These are phyloP conservation scores for Akebia trifoliata DNA, from an alignment of 164 flowering plant genomes.

Conservation along the genomic window DNA sequence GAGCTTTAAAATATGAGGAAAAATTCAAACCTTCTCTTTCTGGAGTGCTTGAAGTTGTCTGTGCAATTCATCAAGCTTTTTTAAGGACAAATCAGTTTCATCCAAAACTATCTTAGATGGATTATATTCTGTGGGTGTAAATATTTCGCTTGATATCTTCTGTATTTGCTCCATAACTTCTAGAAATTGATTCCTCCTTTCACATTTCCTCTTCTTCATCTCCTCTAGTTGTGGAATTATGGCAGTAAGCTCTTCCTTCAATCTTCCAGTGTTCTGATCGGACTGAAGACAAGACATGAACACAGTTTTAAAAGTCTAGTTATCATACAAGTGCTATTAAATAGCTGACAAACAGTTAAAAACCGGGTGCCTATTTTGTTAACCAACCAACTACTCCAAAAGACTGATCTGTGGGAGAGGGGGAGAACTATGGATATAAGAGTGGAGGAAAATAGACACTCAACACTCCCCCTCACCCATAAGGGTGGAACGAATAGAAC, in stretches of 20 bases:
- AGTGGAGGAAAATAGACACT: too few species aligned
- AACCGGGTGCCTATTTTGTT: too few species aligned
- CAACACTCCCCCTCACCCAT: too few species aligned
- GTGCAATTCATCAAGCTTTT: slow-evolving; percentile 81
- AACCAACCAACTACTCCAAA: too few species aligned
- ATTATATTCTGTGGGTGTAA: slow-evolving; percentile 20
- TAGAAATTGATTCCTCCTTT: slow-evolving; percentile 64
- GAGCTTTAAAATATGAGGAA: too few species aligned
- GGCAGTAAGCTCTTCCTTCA: slow-evolving; percentile 70
- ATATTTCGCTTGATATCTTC: slow-evolving; percentile 54
- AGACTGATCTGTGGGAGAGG: too few species aligned
- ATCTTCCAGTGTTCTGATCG: slow-evolving; percentile 57
- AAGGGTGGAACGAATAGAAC: too few species aligned
- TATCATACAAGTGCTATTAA: not conserved
- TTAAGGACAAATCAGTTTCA: slow-evolving; percentile 76
- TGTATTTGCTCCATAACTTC: slow-evolving; percentile 61
- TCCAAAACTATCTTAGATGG: slow-evolving; percentile 36
- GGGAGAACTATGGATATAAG: too few species aligned
- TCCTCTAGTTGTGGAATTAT: slow-evolving; percentile 75
- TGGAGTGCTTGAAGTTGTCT: slow-evolving; percentile 64
- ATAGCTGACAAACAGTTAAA: not conserved
- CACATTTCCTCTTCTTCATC: slow-evolving; percentile 72
- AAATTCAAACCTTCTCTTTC: slow-evolving; percentile 67
- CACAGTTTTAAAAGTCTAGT: slow-evolving; percentile 1
- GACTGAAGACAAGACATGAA: slow-evolving; percentile 45